A percentile compares a stretch with the other conserved stretches of the same genome.
phyloP scores from a whole-genome alignment of 2,329 filamentous ascomycete species.

The Colletotrichum viniferum region DNA sequence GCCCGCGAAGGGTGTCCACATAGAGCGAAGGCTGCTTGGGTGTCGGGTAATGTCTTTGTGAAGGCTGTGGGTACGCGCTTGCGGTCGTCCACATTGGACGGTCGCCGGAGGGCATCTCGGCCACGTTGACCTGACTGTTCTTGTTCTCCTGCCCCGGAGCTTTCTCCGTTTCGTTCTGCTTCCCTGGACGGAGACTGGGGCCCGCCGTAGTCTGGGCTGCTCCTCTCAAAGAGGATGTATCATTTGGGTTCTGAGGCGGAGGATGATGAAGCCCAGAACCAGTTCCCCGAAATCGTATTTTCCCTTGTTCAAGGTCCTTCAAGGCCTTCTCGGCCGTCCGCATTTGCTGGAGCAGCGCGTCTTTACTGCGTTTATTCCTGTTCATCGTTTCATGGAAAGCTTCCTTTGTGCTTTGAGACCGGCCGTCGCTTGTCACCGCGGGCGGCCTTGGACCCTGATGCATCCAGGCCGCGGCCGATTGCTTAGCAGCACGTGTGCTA shows the following conservation, averaged over 20 bases:
- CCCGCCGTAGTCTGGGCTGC: not conserved
- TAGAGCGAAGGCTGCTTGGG: too few relatives aligned
- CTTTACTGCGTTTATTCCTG: not conserved
- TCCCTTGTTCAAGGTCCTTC: not conserved
- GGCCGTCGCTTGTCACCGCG: not conserved
- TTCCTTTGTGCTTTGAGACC: not conserved
- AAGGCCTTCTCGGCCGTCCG: not conserved
- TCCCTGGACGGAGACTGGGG: not conserved
- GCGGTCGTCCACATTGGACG: too few relatives aligned
- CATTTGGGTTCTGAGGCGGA: not conserved
- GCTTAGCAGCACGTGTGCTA: not conserved
- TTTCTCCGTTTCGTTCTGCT: too few relatives aligned
- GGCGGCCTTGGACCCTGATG: not conserved
- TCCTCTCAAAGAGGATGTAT: not conserved
- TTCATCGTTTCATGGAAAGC: not conserved
- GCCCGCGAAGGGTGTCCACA: too few relatives aligned
- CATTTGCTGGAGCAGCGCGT: accelerated
- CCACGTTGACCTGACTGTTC: too few relatives aligned
- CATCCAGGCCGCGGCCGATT: not conserved
- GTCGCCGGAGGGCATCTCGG: too few relatives aligned
- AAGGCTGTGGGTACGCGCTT: too few relatives aligned
- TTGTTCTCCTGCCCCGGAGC: too few relatives aligned
- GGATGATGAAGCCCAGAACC: accelerated
- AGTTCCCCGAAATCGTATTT: too few relatives aligned
- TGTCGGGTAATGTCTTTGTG: too few relatives aligned